These are phyloP conservation scores for Diatrype stigma DNA, from an alignment of 2,329 filamentous ascomycete species.

Conservation along the genomic window DNA sequence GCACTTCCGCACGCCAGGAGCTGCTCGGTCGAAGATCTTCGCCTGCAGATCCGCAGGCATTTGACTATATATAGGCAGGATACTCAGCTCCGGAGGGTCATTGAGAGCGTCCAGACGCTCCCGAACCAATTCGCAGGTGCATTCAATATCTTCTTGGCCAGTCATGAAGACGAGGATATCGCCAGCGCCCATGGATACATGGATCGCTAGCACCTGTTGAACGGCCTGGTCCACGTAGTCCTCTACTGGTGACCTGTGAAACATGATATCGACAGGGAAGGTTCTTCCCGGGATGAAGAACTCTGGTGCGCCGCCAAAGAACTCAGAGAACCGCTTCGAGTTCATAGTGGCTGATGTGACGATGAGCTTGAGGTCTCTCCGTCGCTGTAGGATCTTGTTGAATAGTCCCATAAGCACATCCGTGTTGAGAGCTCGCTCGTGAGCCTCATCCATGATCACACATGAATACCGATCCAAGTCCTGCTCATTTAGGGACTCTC, in stretches of 20 bases:
- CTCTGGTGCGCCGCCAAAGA: conserved; percentile 93
- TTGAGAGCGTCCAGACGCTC: conserved; percentile 86
- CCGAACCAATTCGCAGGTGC: conserved; percentile 87
- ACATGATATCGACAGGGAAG: conserved; percentile 96
- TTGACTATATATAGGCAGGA: conserved; percentile 97
- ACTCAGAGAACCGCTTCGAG: conserved; percentile 88
- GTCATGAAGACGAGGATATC: conserved; percentile 99
- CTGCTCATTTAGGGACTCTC: conserved; percentile 87
- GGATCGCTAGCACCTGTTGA: conserved; percentile 91
- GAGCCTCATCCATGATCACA: conserved; percentile 99
- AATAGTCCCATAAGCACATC: conserved; percentile 97
- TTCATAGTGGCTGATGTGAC: conserved; percentile 99
- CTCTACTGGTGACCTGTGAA: conserved; percentile 88
- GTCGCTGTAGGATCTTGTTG: conserved; percentile 89
- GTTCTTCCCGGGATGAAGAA: conserved; percentile 95
- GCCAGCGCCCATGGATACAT: conserved; percentile 87
- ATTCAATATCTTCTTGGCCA: conserved; percentile 96
- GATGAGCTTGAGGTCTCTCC: conserved; percentile 90
- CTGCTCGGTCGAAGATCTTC: conserved; percentile 92
- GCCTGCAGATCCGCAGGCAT: conserved; percentile 98
- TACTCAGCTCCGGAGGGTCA: conserved; percentile 89
- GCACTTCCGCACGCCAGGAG: conserved; percentile 89
- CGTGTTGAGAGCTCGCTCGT: conserved; percentile 93
- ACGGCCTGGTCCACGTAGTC: conserved; percentile 98
- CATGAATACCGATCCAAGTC: conserved; percentile 96